Evolutionary conservation across 148 eudicot genomes (phyloP).

Genomic region (Rhododendron mucronatum): DNA sequence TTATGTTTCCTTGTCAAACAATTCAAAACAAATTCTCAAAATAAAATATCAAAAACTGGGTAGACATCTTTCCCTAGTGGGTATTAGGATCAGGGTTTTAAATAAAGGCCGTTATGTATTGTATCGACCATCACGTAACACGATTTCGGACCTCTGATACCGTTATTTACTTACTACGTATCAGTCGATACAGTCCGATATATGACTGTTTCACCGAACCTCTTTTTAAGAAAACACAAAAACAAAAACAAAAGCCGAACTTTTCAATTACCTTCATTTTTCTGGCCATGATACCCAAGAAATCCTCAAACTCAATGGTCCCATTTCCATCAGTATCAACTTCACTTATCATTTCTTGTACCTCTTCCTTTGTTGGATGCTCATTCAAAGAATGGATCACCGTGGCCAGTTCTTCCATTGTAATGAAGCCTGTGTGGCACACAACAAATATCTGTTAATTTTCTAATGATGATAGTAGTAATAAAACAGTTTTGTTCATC

Average conservation of each 20-base stretch:
- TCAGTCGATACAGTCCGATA: not conserved
- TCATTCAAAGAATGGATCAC: slow-evolving; percentile 36
- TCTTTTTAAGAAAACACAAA: not conserved
- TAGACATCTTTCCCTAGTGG: not conserved
- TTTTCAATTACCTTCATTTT: slow-evolving; percentile 32
- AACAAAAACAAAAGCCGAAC: not conserved
- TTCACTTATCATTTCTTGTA: slow-evolving; percentile 33
- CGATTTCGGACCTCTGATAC: not conserved
- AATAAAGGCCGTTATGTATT: no score
- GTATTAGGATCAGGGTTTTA: no score
- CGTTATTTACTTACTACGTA: no score
- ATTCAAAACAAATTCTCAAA: not conserved
- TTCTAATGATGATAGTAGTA: not conserved
- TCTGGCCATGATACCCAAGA: slow-evolving; percentile 33
- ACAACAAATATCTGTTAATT: not conserved
- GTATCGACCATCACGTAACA: no score
- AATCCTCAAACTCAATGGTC: slow-evolving; percentile 30
- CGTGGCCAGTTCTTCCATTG: slow-evolving; percentile 27
- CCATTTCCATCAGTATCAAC: slow-evolving; percentile 33
- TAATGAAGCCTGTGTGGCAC: slow-evolving; percentile 29
- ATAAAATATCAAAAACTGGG: not conserved
- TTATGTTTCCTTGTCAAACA: not conserved
- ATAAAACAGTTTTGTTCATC: not conserved
- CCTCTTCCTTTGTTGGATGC: slow-evolving; percentile 37
- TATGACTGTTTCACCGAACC: not conserved